Base-by-base conservation (phyloP, 164 flowering plant species). In the Dillenia suffruticosa region DNA sequence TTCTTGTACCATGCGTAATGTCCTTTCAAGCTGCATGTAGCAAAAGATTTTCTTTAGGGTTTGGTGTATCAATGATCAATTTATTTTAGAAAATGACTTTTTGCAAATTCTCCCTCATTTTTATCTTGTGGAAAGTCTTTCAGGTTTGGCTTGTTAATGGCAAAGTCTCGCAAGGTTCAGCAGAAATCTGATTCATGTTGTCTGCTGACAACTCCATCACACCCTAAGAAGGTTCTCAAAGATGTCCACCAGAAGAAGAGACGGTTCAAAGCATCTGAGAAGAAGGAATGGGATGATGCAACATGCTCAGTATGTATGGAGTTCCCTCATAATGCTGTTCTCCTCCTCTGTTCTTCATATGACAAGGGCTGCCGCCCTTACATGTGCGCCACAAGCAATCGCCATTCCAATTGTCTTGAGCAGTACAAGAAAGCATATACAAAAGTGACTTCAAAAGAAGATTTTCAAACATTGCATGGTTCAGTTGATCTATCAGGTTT, bases 361-460 rank as follows among this genome's bases (percentile, higher is more conserved):
- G 81, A 82, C 74, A 82, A 86, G 77, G 91, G 91, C 44, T 86
- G 91, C 63, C 86, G 85, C 14, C 91, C 91, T 47, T 83, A 82
- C 65, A 86, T 86, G 91, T 86, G 91, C 59, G 91, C 80, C 46
- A 86, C 91, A 49, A 82, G 87, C 68, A 77, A 64, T 56, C 85
- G 87, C 46, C 81, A 75, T 57, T 82, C 89, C 63, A 84, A 84
- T 58, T 84, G 89, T 67, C 86, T 84, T 44, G 81, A 83, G 68
- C 86, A 83, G 72, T 86, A 80, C 70, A 76, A 82, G 70, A 78
- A 82, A 58, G 84, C 84, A 10, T 78, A 78, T 59, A 67, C 74
- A 2, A 74, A 72, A 58, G 69, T 66, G 15, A 65, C 26, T 16
- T 68, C 68, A 58, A 48, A 47, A 44, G 58, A 49, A 16, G 40